Evolutionary conservation across 257 asterid species (phyloP), one percentile per base, ranked within the genome.

Genomic region (Osmanthus fragrans): DNA sequence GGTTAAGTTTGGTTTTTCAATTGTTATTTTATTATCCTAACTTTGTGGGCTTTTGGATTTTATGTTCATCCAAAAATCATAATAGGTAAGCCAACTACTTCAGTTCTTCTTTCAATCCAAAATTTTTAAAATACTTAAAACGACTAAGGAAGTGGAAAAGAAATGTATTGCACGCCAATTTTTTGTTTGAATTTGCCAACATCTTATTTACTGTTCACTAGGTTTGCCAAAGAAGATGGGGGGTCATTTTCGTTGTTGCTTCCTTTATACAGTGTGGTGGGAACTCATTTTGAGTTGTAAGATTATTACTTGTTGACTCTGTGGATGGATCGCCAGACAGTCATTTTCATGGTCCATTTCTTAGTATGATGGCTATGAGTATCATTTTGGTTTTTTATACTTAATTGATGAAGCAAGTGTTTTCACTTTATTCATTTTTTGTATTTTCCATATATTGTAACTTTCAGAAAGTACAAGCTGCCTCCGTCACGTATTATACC

Each of bases 401-500:
- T 60, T 60, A 25, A 60, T 25, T 63, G 69, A 63, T 11, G 69
- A 8, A 60, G 15, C 34, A 21, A 63, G 33, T 63, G 1, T 63
- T 63, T 63, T 25, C 34, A 25, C 2, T 10, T 60, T 0, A 25
- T 23, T 60, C 67, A 60, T 23, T 23, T 60, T 21, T 4, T 25
- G 13, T 73, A 13, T 84, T 30, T 68, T 68, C 39, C 66, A 23
- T 71, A 15, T 76, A 21, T 67, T 40, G 3, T 77, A 81, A 76
- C 78, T 86, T 80, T 73, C 94, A 96, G 98, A 86, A 92, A 90
- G 82, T 93, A 96, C 92, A 90, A 89, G 87, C 92, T 96, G 80
- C 99, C 97, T 11, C 81, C 85, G 89, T 90, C 97, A 32, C 97
- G 88, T 81, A 91, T 96, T 63, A 93, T 93, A 81, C 98, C 96